A percentile compares a stretch with the other conserved stretches of the same genome.
Conservation (phyloP, 768 basidiomycete species). For the Panaeolus cyanescens region DNA sequence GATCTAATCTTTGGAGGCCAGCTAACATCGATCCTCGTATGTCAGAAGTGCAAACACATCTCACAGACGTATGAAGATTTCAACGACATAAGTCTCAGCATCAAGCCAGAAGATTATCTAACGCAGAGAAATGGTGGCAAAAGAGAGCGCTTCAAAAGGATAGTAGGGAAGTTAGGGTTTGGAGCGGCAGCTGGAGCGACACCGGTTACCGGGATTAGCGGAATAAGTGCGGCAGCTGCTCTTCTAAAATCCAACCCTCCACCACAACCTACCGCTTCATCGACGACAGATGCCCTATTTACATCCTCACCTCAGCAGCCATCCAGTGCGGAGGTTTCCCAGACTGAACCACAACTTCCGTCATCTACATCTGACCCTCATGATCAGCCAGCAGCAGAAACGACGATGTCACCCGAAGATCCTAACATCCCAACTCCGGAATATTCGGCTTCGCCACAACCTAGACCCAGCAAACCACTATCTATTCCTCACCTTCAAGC, state of each 20-base stretch:
- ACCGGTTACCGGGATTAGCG: background rate
- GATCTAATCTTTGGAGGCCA: slow-evolving; percentile 92
- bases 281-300: slow-evolving; percentile 8
- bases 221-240: background rate
- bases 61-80: slow-evolving; percentile 94
- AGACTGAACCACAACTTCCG: background rate
- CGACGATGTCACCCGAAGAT: background rate
- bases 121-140: slow-evolving; percentile 57
- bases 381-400: background rate
- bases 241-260: background rate
- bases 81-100: slow-evolving; percentile 88
- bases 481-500: background rate
- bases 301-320: background rate
- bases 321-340: background rate
- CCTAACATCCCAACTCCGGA: slow-evolving; percentile 5
- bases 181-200: background rate
- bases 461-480: background rate
- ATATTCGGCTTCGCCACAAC: background rate
- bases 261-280: background rate
- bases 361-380: background rate
- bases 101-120: slow-evolving; percentile 77
- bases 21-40: slow-evolving; percentile 89
- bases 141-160: slow-evolving; percentile 73
- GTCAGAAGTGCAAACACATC: slow-evolving; percentile 91
- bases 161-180: slow-evolving; percentile 60